Percentiles rank a stretch among this genome's conserved stretches.
phyloP scores from a whole-genome alignment of 768 basidiomycete genomes.

The Mycena capillaripes region DNA sequence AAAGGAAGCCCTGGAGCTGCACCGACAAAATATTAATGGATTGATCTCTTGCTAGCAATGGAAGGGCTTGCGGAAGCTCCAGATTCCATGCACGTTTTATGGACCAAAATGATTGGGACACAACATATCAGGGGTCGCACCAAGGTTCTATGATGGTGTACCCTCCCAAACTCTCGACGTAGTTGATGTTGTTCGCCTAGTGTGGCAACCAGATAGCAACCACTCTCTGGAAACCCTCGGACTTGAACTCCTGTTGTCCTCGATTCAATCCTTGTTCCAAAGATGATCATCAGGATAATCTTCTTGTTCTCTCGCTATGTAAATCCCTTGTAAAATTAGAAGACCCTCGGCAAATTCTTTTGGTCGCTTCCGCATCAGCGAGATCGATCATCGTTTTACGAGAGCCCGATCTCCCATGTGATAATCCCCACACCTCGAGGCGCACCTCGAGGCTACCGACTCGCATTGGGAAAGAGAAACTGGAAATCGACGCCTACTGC shows the following conservation, averaged over 20 bases:
- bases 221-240: constrained; percentile 8
- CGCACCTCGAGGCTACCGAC: constrained; percentile 29
- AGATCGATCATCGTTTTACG: constrained; percentile 25
- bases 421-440: constrained; percentile 20
- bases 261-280: constrained; percentile 14
- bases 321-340: constrained; percentile 29
- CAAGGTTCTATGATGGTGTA: background rate
- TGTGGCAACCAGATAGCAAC: constrained; percentile 3
- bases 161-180: background rate
- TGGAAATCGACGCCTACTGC: background rate
- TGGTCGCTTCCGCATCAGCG: constrained; percentile 5
- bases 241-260: background rate
- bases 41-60: background rate
- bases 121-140: too few relatives aligned
- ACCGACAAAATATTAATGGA: background rate
- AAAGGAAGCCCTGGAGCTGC: background rate
- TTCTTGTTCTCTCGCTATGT: constrained; percentile 25
- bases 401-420: constrained; percentile 9
- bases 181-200: constrained; percentile 21
- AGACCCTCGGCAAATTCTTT: constrained; percentile 1
- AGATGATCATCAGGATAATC: background rate
- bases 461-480: constrained; percentile 18
- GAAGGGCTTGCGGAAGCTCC: background rate
- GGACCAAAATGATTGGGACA: too few relatives aligned
- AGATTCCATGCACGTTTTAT: too few relatives aligned